Evolutionary conservation across 2,329 filamentous ascomycete species (phyloP), one percentile per base, ranked within the genome.

Genomic region (Trichothecium roseum): DNA sequence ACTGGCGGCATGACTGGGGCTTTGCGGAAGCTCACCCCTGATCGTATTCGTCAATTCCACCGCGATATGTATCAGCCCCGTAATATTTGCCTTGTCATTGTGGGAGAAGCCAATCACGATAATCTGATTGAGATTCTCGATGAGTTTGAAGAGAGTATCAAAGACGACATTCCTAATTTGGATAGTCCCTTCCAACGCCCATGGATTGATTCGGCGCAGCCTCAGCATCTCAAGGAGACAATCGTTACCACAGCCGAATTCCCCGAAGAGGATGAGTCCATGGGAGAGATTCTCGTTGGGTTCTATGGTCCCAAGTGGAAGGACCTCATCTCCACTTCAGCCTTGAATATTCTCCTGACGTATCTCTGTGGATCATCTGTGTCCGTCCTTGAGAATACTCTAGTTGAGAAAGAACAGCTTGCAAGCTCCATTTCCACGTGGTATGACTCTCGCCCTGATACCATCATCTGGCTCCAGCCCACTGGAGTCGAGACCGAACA

Each of bases 1-100:
- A 98, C 91, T n/a, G 91, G 91, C 10, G 91, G 91, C 12, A 86
- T 95, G 81, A 93, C 93, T 65, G 85, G 94, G 48, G 82, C 87
- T 24, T 69, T 98, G 34, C 79, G 91, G 29, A 78, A 87, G 3
- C 64, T 98, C 32, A 91, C 86, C 0, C 78, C 87, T 2, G 83
- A 95, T 35, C 79, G 87, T 28, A 98, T 98, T 45, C 80, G 91
- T n/a, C 77, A 81, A 39, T 98, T 96, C 50, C 91, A 98, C 57
- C 79, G 79, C 42, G 84, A 88, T 44, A 96, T 98, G 89, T 98
- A 98, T 52, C 89, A 96, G 55, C 91, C 91, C 3, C 89, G 88
- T 54, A 98, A 98, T 51, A 66, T 98, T 40, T 93, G 88, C 44
- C 64, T 98, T 18, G 74, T 95, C 18, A 78, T 98, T 40, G 81